phyloP scores from a whole-genome alignment of 176 grass and related monocot species.

The Canna indica region DNA sequence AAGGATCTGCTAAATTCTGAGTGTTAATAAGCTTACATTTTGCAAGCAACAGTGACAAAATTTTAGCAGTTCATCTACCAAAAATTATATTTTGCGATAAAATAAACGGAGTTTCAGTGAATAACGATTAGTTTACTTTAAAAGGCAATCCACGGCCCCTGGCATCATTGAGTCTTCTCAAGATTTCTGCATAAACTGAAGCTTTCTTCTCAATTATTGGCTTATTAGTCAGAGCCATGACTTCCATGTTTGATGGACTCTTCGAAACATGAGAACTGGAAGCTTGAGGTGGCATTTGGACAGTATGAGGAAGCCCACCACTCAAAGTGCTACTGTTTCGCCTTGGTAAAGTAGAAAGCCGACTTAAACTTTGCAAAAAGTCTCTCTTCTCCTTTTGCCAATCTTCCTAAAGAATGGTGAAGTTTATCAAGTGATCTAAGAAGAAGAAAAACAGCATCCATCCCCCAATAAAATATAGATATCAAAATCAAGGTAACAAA shows the following conservation, averaged over 20 bases:
- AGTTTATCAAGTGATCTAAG: slow-evolving; percentile 3
- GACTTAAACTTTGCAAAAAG: slow-evolving; percentile 78
- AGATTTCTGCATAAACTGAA: slow-evolving; percentile 67
- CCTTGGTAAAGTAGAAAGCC: slow-evolving; percentile 86
- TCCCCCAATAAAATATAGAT: background rate
- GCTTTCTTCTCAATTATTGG: slow-evolving; percentile 85
- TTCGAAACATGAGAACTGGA: slow-evolving; percentile 49
- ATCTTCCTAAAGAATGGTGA: slow-evolving; percentile 54
- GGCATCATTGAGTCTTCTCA: slow-evolving; percentile 77
- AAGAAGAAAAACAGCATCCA: background rate
- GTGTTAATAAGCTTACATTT: background rate
- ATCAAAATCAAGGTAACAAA: background rate
- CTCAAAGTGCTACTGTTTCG: slow-evolving; percentile 42
- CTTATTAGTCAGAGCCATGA: slow-evolving; percentile 65
- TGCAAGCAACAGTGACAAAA: background rate
- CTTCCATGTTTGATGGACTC: slow-evolving; percentile 33
- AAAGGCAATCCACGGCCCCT: slow-evolving; percentile 66
- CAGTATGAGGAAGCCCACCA: slow-evolving; percentile 33
- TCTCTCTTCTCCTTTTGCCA: slow-evolving; percentile 97
- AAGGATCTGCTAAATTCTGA: too few relatives aligned
- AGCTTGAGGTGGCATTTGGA: slow-evolving; percentile 42
- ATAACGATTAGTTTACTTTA: slow-evolving; percentile 34
- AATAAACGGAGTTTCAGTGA: background rate
- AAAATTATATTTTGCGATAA: background rate
- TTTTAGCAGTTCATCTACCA: background rate